phyloP scores from a whole-genome alignment of 2,329 filamentous ascomycete species.

The Colletotrichum sp. region DNA sequence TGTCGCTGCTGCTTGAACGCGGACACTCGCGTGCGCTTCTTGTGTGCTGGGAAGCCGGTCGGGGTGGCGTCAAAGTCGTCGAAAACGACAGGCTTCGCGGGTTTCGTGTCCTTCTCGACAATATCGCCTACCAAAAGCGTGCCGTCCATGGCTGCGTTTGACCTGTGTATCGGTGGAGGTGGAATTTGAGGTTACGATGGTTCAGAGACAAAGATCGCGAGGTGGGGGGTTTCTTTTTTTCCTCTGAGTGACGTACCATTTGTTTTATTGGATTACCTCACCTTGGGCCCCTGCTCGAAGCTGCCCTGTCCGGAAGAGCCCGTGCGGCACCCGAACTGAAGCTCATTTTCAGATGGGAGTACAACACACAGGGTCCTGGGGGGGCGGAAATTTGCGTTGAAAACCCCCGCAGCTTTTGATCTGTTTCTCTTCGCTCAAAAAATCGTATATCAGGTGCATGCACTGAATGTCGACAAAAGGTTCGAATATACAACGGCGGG shows the following conservation, averaged over 20 bases:
- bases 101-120: constrained; percentile 70
- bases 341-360: constrained; percentile 12
- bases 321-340: constrained; percentile 15
- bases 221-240: neutral
- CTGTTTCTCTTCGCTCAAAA: neutral
- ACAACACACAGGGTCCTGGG: neutral
- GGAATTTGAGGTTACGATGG: neutral
- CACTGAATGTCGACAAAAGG: neutral
- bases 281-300: constrained; percentile 5
- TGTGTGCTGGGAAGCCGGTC: constrained; percentile 88
- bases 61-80: constrained; percentile 61
- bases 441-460: neutral
- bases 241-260: neutral
- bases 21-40: constrained; percentile 74
- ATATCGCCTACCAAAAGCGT: constrained; percentile 75
- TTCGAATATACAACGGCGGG: neutral
- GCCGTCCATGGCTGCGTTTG: constrained; percentile 31
- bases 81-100: constrained; percentile 66
- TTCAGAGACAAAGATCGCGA: neutral
- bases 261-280: constrained; percentile 5
- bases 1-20: constrained; percentile 78
- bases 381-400: neutral
- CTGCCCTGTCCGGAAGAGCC: constrained; percentile 10
- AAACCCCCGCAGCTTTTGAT: neutral
- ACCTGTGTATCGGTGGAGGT: neutral